Evolutionary conservation across 805 yeast genomes (phyloP), one percentile per base, ranked within the genome.

Genomic region (Zygoascus bituminiphila): DNA sequence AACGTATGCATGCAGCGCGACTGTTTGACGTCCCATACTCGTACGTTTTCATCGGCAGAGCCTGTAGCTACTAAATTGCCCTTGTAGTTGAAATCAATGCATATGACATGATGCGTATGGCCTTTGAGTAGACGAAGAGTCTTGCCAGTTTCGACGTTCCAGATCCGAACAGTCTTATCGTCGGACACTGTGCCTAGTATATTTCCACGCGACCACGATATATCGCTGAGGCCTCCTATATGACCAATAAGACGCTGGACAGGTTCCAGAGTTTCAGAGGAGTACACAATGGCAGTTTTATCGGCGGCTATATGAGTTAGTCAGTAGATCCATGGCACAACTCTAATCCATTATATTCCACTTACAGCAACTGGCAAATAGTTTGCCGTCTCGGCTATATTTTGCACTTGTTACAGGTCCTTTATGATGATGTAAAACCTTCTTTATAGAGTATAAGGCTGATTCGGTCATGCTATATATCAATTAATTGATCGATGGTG

Each of bases 31-130:
- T 91, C 96, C 98, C 98, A 91, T 2, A 91, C 74, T 45, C 89
- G 76, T 14, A 93, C 81, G 45, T 91, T 87, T 61, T 91, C 98
- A 64, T 91, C 98, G 45, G 93, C 78, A 1, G 94, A 79, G 0
- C 95, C 95, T 39, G 89, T 77, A 21, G 85, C 79, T 14, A 93
- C 62, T 20, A 93, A 64, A 53, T 87, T 85, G 0, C 96, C 96
- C 61, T 82, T 82, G 36, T 71, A 64, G 53, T 79, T 84, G 68
- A 81, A 91, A 46, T 72, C 72, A 4, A 88, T 65, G n/a, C 83
- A 71, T 1, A 86, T 81, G 9, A 88, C 86, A 50, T 87, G 91
- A 53, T 81, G 91, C 0, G 95, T 87, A 60, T 91, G 98, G 5
- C 94, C 89, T 45, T 73, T 69, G 26, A 88, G 65, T 5, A 66